phyloP scores from a whole-genome alignment of 2,329 filamentous ascomycete genomes.

The Alternaria arborescens region DNA sequence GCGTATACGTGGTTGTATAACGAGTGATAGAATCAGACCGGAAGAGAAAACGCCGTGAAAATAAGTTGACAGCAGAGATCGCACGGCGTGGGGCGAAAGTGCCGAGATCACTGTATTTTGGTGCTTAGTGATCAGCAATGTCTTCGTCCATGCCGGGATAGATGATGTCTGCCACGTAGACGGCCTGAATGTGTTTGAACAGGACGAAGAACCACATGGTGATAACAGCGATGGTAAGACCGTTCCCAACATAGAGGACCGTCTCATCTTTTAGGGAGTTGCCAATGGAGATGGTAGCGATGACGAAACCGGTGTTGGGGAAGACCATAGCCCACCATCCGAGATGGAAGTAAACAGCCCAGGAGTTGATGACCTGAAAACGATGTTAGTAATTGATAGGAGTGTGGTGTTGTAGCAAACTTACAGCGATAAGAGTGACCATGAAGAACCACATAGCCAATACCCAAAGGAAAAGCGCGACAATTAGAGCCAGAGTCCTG shows the following conservation, averaged over 20 bases:
- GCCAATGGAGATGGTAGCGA: slow-evolving; percentile 55
- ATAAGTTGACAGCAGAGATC: neutral
- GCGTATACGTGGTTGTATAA: slow-evolving; percentile 17
- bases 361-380: slow-evolving; percentile 42
- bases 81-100: neutral
- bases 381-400: slow-evolving; percentile 41
- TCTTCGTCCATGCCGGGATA: slow-evolving; percentile 69
- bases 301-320: slow-evolving; percentile 54
- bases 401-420: slow-evolving; percentile 12
- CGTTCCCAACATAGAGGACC: slow-evolving; percentile 53
- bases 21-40: slow-evolving; percentile 18
- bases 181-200: slow-evolving; percentile 60
- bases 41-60: neutral
- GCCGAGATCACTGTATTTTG: neutral
- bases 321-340: slow-evolving; percentile 69
- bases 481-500: slow-evolving; percentile 57
- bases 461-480: slow-evolving; percentile 70
- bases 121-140: slow-evolving; percentile 47
- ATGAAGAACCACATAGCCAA: slow-evolving; percentile 66
- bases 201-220: slow-evolving; percentile 65
- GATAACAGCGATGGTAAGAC: slow-evolving; percentile 62
- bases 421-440: slow-evolving; percentile 52
- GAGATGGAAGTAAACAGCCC: slow-evolving; percentile 63
- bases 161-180: slow-evolving; percentile 63
- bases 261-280: slow-evolving; percentile 46